Evolutionary conservation across 805 yeast genomes (phyloP).

Genomic region (Metschnikowia lochheadii): DNA sequence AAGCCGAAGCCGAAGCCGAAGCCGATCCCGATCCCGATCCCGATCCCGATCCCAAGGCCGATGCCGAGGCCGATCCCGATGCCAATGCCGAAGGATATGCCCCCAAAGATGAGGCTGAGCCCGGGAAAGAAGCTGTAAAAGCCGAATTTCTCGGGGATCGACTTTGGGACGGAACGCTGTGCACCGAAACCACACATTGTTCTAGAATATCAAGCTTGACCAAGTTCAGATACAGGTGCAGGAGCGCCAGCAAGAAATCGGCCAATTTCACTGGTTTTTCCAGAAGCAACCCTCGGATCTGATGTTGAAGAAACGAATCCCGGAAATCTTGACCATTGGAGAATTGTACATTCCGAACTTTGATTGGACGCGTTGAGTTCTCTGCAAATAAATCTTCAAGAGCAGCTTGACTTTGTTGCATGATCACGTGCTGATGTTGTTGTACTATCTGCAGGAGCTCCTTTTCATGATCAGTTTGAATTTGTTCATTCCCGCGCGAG

Average conservation of each 20-base stretch:
- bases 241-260: constrained; percentile 39
- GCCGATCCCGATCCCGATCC: too few species aligned
- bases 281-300: constrained; percentile 44
- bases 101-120: too few species aligned
- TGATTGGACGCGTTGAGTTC: constrained; percentile 38
- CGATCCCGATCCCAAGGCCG: too few species aligned
- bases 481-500: constrained; percentile 9
- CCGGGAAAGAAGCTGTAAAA: too few species aligned
- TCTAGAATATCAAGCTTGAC: constrained; percentile 41
- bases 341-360: constrained; percentile 42
- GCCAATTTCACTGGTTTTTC: constrained; percentile 36
- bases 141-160: background rate
- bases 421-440: constrained; percentile 29
- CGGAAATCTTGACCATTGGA: constrained; percentile 47
- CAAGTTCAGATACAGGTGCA: constrained; percentile 41
- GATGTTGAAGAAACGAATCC: constrained; percentile 41
- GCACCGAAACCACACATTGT: constrained; percentile 34
- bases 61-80: too few species aligned
- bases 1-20: background rate
- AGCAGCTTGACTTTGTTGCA: constrained; percentile 30
- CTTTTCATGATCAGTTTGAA: constrained; percentile 22
- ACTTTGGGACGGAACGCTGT: constrained; percentile 14
- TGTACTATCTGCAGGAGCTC: constrained; percentile 23
- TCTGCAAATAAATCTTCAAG: constrained; percentile 32
- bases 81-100: too few species aligned